phyloP scores from a whole-genome alignment of 305 asterid species.

The Galium porrigens region DNA sequence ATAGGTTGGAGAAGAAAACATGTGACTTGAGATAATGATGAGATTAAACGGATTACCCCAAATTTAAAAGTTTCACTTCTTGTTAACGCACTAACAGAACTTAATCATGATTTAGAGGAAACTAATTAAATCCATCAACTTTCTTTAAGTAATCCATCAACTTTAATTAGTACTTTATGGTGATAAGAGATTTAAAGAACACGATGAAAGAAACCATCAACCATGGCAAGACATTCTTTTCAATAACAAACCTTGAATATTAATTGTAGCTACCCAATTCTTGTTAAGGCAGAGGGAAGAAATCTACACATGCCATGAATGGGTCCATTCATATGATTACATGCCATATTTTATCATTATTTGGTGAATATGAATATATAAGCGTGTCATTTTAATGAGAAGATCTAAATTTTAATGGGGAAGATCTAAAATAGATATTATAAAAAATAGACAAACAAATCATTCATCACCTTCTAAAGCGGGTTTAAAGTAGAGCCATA shows the following conservation, averaged over 20 bases:
- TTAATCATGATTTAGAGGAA: conserved; percentile 17
- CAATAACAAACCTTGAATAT: conserved; percentile 16
- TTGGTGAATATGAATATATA: not conserved
- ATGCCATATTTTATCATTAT: conserved; percentile 33
- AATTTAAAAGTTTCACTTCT: not conserved
- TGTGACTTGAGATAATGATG: not conserved
- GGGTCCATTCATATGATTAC: conserved; percentile 34
- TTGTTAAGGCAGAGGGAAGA: conserved; percentile 1
- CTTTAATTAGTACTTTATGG: conserved; percentile 8
- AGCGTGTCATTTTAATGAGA: conserved; percentile 1
- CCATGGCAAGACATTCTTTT: conserved; percentile 10
- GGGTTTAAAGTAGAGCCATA: conserved; percentile 16
- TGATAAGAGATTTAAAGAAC: conserved; percentile 19
- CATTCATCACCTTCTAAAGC: conserved; percentile 32
- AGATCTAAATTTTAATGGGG: too few relatives aligned
- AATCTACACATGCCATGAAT: conserved; percentile 8
- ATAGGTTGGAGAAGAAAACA: too few relatives aligned
- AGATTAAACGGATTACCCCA: not conserved
- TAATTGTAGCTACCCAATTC: not conserved
- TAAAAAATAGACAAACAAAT: conserved; percentile 29
- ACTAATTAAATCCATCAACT: conserved; percentile 5
- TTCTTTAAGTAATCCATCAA: conserved; percentile 7
- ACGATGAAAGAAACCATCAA: conserved; percentile 6
- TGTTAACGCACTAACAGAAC: conserved; percentile 1
- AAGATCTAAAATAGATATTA: conserved; percentile 4